Base-by-base conservation (phyloP, 1,284 basidiomycete species). In the Cutaneotrichosporon curvatum region DNA sequence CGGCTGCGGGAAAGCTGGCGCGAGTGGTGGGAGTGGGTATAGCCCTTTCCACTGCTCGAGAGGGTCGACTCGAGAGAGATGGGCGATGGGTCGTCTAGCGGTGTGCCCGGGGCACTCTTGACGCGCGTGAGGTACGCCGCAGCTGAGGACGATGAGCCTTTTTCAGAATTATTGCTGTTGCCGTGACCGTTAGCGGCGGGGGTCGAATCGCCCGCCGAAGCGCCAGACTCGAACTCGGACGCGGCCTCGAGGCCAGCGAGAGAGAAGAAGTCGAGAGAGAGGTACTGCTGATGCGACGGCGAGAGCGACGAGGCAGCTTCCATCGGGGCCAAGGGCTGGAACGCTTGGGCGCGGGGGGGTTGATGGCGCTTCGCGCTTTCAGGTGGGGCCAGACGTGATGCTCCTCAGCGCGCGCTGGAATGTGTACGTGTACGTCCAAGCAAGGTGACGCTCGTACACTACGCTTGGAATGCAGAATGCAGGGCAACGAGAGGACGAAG, bases 71-170 rank as follows among this genome's bases (percentile, higher is more conserved):
- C 50, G 42, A 56, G 54, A 23, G 31, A 36, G 43, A 54, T 52
- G 22, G 54, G 50, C 25, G 45, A 48, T 7, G 50, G 54, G 41
- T 56, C 54, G 50, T 56, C 50, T 15, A 51, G 46, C 2, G 54
- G 50, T 14, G 32, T 19, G 40, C 30, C 20, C 15, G 30, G n/a
- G 31, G 16, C 23, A 30, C 21, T 12, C 32, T 16, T 14, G 14
- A 16, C 7, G 9, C 32, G 32, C 8, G 32, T 10, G 8, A 12
- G 8, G 25, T 28, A 28, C 25, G n/a, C n/a, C n/a, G n/a, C n/a
- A n/a, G n/a, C n/a, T n/a, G n/a, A n/a, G n/a, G n/a, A n/a, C n/a
- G n/a, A n/a, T n/a, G n/a, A n/a, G n/a, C n/a, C n/a, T n/a, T n/a
- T n/a, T n/a, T n/a, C n/a, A n/a, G n/a, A n/a, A n/a, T n/a, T n/a